phyloP scores from a whole-genome alignment of 129 eudicot species.

The Escallonia rubra region DNA sequence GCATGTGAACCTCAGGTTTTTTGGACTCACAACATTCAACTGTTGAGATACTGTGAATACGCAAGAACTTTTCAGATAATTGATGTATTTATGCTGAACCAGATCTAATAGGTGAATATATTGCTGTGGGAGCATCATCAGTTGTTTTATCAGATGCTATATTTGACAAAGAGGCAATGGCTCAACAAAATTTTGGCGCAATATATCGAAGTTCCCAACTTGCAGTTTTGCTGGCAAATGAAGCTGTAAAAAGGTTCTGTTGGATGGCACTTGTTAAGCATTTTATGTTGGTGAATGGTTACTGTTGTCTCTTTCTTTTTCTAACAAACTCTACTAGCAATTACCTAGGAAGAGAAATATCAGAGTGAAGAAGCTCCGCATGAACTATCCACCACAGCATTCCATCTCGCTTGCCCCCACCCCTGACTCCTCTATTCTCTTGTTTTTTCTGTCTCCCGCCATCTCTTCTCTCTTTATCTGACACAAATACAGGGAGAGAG shows the following conservation, averaged over 20 bases:
- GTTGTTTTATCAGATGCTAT: conserved; percentile 91
- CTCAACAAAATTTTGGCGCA: conserved; percentile 39
- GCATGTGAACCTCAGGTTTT: no score
- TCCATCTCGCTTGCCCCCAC: no score
- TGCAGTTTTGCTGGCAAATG: conserved; percentile 44
- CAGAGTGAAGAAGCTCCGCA: no score
- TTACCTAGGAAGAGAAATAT: not conserved
- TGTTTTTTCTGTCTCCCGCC: no score
- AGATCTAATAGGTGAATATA: conserved; percentile 49
- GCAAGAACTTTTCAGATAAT: no score
- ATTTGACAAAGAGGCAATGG: conserved; percentile 72
- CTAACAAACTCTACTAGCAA: not conserved
- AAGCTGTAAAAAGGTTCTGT: conserved; percentile 48
- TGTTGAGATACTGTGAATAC: no score
- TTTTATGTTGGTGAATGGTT: not conserved
- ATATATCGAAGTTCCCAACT: conserved; percentile 50
- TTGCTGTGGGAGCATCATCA: conserved; percentile 71
- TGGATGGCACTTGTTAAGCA: not conserved
- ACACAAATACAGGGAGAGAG: no score
- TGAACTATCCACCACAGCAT: no score
- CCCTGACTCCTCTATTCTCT: no score
- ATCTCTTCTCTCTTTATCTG: no score
- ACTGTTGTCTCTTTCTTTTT: not conserved
- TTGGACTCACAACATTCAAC: no score
- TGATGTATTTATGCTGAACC: not conserved